Percentiles rank a stretch among this genome's conserved stretches.
These are phyloP conservation scores for Panaeolus cyanescens DNA, from an alignment of 768 basidiomycete species.

Conservation along the genomic window DNA sequence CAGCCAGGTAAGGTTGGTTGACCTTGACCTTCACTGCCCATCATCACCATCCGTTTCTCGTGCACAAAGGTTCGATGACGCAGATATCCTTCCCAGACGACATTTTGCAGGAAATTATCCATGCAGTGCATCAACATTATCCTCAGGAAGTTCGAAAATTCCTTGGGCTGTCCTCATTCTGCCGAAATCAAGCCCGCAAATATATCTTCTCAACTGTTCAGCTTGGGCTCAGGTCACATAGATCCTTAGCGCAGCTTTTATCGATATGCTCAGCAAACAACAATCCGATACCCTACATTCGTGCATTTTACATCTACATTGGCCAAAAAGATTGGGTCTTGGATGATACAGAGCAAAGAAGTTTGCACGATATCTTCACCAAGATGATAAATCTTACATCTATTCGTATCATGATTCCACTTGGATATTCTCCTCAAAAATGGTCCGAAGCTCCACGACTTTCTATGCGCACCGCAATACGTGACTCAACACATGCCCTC, in stretches of 20 bases:
- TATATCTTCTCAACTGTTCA: background rate
- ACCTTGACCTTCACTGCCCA: too few species aligned
- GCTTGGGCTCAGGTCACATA: background rate
- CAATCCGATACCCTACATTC: background rate
- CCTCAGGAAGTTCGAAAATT: background rate
- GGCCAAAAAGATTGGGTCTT: background rate
- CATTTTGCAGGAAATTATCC: background rate
- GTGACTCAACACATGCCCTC: background rate
- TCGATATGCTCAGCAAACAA: background rate
- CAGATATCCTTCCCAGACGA: background rate
- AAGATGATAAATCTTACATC: background rate
- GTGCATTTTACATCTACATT: background rate
- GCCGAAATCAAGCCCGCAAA: background rate
- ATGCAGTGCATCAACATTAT: background rate
- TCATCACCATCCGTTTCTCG: background rate
- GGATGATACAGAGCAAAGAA: background rate
- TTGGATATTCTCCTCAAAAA: background rate
- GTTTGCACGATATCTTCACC: background rate
- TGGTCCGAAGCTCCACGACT: background rate
- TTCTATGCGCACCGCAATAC: background rate
- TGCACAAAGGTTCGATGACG: background rate
- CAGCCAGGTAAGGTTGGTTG: too few species aligned
- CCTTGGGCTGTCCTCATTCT: background rate
- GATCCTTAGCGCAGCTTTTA: background rate
- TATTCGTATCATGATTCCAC: background rate